phyloP scores from a whole-genome alignment of 495 filamentous ascomycete genomes.

The Lichenothelia convexa region DNA sequence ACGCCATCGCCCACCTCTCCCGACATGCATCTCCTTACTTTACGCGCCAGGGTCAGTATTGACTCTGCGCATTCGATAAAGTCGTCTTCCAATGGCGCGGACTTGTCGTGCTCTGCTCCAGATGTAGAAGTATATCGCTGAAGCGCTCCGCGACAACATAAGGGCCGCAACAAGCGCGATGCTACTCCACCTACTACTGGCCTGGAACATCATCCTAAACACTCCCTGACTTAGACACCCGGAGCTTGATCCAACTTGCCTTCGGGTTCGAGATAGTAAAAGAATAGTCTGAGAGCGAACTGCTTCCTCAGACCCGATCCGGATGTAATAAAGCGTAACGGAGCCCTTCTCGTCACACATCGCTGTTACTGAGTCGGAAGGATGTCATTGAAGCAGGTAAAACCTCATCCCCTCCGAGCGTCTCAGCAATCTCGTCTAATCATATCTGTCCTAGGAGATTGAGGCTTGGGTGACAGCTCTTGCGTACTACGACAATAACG shows the following conservation, averaged over 20 bases:
- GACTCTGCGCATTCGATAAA: too few relatives aligned
- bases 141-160: too few relatives aligned
- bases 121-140: too few relatives aligned
- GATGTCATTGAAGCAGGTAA: conserved; percentile 66
- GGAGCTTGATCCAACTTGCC: not conserved
- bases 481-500: conserved; percentile 83
- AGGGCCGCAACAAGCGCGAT: too few relatives aligned
- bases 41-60: too few relatives aligned
- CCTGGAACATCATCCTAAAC: not conserved
- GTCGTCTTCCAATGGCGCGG: too few relatives aligned
- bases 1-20: too few relatives aligned
- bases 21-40: too few relatives aligned
- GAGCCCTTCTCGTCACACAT: not conserved
- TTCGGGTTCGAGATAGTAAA: not conserved
- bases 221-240: not conserved
- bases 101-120: too few relatives aligned
- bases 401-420: not conserved
- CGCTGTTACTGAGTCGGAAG: not conserved
- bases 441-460: conserved; percentile 57
- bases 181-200: not conserved
- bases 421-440: conserved; percentile 6
- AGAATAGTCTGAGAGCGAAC: not conserved
- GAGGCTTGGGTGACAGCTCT: conserved; percentile 94
- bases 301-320: too few relatives aligned
- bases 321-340: not conserved